Conservation (phyloP, 2,329 filamentous ascomycete species). For the Alternaria postmessia region DNA sequence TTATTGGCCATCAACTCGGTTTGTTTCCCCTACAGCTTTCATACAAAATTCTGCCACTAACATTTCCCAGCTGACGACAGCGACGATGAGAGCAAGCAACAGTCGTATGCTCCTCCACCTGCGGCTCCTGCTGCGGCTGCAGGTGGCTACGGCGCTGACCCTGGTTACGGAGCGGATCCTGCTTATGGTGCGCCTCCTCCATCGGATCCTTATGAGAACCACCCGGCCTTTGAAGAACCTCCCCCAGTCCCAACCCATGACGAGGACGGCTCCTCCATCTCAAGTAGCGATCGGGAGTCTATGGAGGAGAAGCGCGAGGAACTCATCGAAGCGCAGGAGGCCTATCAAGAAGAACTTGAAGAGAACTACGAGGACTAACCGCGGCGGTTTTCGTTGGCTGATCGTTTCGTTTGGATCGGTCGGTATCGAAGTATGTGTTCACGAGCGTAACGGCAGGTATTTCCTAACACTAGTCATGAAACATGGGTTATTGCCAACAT, state of each 20-base stretch:
- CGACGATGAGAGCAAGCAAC: slow-evolving; percentile 41
- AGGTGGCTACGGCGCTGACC: slow-evolving; percentile 17
- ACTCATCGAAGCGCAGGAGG: slow-evolving; percentile 62
- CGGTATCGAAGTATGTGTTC: background rate
- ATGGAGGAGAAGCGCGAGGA: slow-evolving; percentile 63
- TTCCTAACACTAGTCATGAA: background rate
- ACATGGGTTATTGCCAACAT: slow-evolving; percentile 16
- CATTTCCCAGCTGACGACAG: slow-evolving; percentile 32
- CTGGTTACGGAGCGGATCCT: slow-evolving; percentile 22
- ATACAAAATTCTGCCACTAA: slow-evolving; percentile 16
- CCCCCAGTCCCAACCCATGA: slow-evolving; percentile 53
- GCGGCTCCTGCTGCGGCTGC: slow-evolving; percentile 27
- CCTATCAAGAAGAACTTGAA: slow-evolving; percentile 59
- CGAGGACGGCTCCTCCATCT: slow-evolving; percentile 52
- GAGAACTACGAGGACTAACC: slow-evolving; percentile 40
- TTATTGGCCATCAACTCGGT: slow-evolving; percentile 66
- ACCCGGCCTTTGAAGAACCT: slow-evolving; percentile 33
- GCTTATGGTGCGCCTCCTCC: slow-evolving; percentile 20
- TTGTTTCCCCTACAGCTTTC: slow-evolving; percentile 35
- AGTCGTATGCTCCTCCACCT: slow-evolving; percentile 23
- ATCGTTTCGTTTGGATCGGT: background rate
- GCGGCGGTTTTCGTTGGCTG: background rate
- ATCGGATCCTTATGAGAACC: slow-evolving; percentile 25
- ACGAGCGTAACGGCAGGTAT: background rate
- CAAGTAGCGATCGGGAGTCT: slow-evolving; percentile 49